A percentile compares a stretch with the other conserved stretches of the same genome.
Evolutionary conservation across 2,329 filamentous ascomycete genomes (phyloP).

Genomic region (Cladosporium sp.): DNA sequence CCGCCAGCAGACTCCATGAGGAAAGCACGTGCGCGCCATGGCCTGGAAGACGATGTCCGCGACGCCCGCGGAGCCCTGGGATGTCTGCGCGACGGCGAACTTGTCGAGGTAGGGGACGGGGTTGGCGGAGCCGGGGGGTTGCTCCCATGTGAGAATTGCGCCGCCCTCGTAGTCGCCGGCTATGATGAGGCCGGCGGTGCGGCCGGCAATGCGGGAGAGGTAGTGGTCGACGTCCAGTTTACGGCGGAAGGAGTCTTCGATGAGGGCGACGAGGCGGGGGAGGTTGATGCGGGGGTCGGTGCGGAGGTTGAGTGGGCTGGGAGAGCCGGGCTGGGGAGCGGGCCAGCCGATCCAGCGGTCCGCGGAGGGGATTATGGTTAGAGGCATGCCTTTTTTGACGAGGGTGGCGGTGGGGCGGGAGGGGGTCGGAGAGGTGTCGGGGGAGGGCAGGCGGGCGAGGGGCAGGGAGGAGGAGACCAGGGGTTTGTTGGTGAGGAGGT

Average conservation of each 20-base stretch:
- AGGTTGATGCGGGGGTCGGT: constrained; percentile 74
- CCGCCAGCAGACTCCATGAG: constrained; percentile 83
- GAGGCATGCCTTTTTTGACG: constrained; percentile 82
- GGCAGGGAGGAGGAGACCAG: constrained; percentile 88
- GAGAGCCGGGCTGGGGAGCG: background rate
- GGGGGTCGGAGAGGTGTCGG: constrained; percentile 13
- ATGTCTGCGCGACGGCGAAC: constrained; percentile 83
- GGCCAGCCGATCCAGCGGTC: constrained; percentile 56
- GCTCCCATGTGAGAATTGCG: constrained; percentile 91
- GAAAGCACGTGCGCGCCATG: constrained; percentile 87
- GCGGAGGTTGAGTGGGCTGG: constrained; percentile 64
- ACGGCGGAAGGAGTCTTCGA: constrained; percentile 87
- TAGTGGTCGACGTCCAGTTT: constrained; percentile 81
- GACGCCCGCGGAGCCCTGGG: constrained; percentile 77
- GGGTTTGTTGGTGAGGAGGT: constrained; percentile 90
- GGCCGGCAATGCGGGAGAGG: constrained; percentile 68
- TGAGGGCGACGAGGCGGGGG: constrained; percentile 72
- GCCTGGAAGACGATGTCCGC: constrained; percentile 95
- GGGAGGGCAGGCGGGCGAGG: constrained; percentile 52
- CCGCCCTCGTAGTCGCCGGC: constrained; percentile 95
- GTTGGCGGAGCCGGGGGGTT: constrained; percentile 47
- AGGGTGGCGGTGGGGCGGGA: constrained; percentile 59
- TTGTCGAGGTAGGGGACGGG: constrained; percentile 91
- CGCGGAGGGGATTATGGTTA: constrained; percentile 75
- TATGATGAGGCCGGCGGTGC: constrained; percentile 85